These are phyloP conservation scores for Claviceps fusiformis DNA, from an alignment of 2,329 filamentous ascomycete genomes.

Conservation along the genomic window DNA sequence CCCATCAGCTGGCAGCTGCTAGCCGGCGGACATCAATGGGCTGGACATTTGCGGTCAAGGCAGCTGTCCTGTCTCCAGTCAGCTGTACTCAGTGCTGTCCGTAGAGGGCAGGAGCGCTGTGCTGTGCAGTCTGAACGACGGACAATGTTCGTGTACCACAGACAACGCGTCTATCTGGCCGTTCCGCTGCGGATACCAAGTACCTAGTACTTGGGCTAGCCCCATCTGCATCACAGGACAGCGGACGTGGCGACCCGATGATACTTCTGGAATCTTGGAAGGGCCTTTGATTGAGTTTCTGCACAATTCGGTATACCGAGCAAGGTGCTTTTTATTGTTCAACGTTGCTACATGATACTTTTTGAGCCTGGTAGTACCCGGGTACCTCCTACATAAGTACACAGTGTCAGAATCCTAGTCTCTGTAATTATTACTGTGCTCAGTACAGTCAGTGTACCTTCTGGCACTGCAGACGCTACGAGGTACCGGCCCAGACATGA, in stretches of 20 bases:
- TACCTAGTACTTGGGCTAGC: no score
- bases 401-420: no score
- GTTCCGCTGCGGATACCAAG: no score
- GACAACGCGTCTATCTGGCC: no score
- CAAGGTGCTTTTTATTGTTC: no score
- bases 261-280: not conserved
- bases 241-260: not conserved
- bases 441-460: not conserved
- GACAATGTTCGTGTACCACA: no score
- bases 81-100: not conserved
- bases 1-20: constrained; percentile 1
- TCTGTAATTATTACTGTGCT: not conserved
- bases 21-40: not conserved
- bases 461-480: not conserved
- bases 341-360: no score
- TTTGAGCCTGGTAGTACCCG: no score
- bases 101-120: not conserved
- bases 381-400: no score
- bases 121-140: not conserved
- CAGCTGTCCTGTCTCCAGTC: not conserved
- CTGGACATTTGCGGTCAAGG: not conserved
- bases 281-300: no score
- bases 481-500: not conserved
- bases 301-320: no score
- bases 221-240: no score